Evolutionary conservation across 2,329 filamentous ascomycete species (phyloP).

Genomic region (Aspergillus amoenus): DNA sequence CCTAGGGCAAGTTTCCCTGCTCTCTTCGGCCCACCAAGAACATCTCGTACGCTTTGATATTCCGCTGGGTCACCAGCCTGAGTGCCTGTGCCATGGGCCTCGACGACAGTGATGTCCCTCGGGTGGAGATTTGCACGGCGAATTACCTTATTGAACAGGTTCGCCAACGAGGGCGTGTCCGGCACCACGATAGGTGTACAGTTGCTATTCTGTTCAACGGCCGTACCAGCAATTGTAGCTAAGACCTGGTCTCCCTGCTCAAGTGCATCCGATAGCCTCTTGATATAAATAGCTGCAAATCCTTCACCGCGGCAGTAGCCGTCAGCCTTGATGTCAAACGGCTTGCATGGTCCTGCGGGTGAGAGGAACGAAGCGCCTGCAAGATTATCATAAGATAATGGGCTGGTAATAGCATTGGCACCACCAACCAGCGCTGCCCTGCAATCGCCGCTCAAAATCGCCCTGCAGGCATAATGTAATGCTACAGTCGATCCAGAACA

Average conservation of each 20-base stretch:
- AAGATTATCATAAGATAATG: conserved; percentile 25
- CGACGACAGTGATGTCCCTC: conserved; percentile 31
- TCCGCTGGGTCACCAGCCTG: conserved; percentile 33
- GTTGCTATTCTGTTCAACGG: conserved; percentile 36
- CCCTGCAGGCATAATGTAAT: conserved; percentile 25
- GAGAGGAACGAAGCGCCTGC: conserved; percentile 43
- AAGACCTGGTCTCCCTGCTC: conserved; percentile 47
- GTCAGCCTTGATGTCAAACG: conserved; percentile 49
- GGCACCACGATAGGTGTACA: conserved; percentile 23
- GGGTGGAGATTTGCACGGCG: conserved; percentile 22
- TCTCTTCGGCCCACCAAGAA: conserved; percentile 20
- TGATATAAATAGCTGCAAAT: conserved; percentile 48
- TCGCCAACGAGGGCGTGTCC: conserved; percentile 23
- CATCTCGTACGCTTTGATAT: conserved; percentile 23
- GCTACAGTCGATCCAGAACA: conserved; percentile 43
- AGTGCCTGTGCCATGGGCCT: conserved; percentile 37
- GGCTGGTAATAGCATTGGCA: conserved; percentile 32
- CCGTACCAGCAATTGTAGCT: conserved; percentile 38
- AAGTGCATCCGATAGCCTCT: conserved; percentile 47
- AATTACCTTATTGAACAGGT: conserved; percentile 30
- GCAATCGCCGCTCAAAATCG: conserved; percentile 24
- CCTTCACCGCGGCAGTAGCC: conserved; percentile 56
- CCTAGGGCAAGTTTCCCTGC: conserved; percentile 21
- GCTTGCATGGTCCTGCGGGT: conserved; percentile 47
- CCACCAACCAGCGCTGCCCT: conserved; percentile 35